A percentile compares a stretch with the other conserved stretches of the same genome.
phyloP scores from a whole-genome alignment of 352 stramenopile genomes.

The Pseudoperonospora humuli region DNA sequence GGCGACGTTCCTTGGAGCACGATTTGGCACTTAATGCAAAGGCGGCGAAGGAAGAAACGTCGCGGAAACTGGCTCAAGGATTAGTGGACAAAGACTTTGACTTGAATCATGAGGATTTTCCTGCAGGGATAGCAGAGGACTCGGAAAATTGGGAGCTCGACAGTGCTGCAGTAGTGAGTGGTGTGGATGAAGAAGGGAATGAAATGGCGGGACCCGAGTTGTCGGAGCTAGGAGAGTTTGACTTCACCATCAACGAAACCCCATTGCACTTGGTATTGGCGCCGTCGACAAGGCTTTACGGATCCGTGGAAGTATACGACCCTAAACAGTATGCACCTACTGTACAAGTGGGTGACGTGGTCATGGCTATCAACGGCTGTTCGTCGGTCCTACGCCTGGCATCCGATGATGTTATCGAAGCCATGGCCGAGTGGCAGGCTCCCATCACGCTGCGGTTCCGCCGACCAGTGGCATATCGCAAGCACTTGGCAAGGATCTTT shows the following conservation, averaged over 20 bases:
- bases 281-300: constrained; percentile 65
- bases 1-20: constrained; percentile 48
- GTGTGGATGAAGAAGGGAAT: constrained; percentile 11
- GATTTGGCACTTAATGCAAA: constrained; percentile 40
- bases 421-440: constrained; percentile 34
- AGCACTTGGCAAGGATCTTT: constrained; percentile 46
- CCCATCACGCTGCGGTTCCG: constrained; percentile 47
- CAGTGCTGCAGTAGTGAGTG: constrained; percentile 12
- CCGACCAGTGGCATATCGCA: constrained; percentile 43
- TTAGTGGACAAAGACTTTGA: constrained; percentile 18
- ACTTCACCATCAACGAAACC: constrained; percentile 41
- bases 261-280: constrained; percentile 46
- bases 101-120: constrained; percentile 5
- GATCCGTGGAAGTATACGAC: constrained; percentile 67
- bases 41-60: constrained; percentile 8
- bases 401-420: constrained; percentile 53
- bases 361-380: constrained; percentile 61
- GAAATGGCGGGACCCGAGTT: constrained; percentile 6
- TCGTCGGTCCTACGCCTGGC: constrained; percentile 32
- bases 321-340: constrained; percentile 32
- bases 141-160: constrained; percentile 15
- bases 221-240: constrained; percentile 51
- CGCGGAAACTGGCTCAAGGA: constrained; percentile 19
- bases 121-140: constrained; percentile 10
- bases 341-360: constrained; percentile 55